phyloP scores from a whole-genome alignment of 176 grass and related monocot species.

The Rhynchospora tenuis region DNA sequence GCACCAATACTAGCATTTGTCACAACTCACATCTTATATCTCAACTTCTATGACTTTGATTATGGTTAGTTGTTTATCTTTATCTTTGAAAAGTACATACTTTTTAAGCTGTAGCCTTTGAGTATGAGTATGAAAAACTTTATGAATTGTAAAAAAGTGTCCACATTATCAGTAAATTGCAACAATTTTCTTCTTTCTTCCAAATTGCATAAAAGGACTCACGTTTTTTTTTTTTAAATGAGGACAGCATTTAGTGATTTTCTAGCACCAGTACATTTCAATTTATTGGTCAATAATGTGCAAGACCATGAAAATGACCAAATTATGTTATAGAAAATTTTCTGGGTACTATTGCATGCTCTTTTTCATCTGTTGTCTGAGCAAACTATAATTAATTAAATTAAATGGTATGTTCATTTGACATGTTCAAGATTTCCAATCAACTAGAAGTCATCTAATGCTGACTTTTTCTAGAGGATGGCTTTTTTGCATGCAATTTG shows the following conservation, averaged over 20 bases:
- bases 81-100: neutral
- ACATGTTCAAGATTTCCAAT: neutral
- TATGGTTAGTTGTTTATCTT: slow-evolving; percentile 54
- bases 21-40: slow-evolving; percentile 92
- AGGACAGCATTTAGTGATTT: neutral
- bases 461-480: too few species aligned
- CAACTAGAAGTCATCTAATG: neutral
- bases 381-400: neutral
- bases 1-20: slow-evolving; percentile 92
- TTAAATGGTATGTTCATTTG: neutral
- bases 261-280: neutral
- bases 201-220: neutral
- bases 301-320: neutral
- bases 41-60: slow-evolving; percentile 86
- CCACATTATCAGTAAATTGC: neutral
- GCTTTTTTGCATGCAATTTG: neutral
- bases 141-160: neutral
- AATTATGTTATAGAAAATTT: neutral
- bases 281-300: neutral
- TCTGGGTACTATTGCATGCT: neutral
- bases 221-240: neutral
- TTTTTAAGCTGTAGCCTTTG: neutral
- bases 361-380: neutral
- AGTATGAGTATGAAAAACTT: neutral
- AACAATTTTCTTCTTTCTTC: neutral